phyloP scores from a whole-genome alignment of 2,329 filamentous ascomycete genomes.

The Epichloe sp. region DNA sequence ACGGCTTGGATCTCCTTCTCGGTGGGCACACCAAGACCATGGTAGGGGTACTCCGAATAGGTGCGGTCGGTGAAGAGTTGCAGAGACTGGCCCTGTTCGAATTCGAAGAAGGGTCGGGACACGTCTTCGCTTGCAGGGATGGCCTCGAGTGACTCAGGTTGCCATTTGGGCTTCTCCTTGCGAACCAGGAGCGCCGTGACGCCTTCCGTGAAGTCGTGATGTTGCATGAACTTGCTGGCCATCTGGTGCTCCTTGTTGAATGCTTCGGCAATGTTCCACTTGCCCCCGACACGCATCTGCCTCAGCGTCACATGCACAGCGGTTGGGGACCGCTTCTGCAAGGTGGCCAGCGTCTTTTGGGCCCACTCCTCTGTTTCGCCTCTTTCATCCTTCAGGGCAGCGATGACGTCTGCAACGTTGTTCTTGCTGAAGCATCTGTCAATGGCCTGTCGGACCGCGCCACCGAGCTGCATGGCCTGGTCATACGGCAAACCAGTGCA shows the following conservation, averaged over 20 bases:
- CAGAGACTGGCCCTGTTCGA: slow-evolving; percentile 34
- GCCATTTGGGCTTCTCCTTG: slow-evolving; percentile 61
- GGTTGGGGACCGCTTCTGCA: slow-evolving; percentile 71
- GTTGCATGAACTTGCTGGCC: slow-evolving; percentile 75
- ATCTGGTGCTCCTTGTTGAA: slow-evolving; percentile 81
- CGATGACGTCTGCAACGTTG: slow-evolving; percentile 56
- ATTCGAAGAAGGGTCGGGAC: slow-evolving; percentile 54
- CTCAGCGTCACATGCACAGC: slow-evolving; percentile 71
- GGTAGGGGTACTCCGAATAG: slow-evolving; percentile 63
- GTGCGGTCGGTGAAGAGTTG: slow-evolving; percentile 47
- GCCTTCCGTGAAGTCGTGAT: slow-evolving; percentile 83
- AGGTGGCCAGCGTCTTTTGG: slow-evolving; percentile 54
- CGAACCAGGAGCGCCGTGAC: slow-evolving; percentile 70
- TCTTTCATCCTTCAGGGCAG: slow-evolving; percentile 44
- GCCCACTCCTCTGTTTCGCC: slow-evolving; percentile 60
- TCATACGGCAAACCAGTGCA: slow-evolving; percentile 70
- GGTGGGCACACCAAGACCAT: slow-evolving; percentile 55
- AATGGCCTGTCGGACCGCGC: slow-evolving; percentile 63
- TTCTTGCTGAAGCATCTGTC: slow-evolving; percentile 67
- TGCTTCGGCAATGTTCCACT: slow-evolving; percentile 72
- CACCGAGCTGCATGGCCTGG: slow-evolving; percentile 53
- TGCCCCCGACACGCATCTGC: slow-evolving; percentile 63
- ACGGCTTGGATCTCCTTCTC: slow-evolving; percentile 46
- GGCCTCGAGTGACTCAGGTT: slow-evolving; percentile 58
- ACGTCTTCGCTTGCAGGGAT: slow-evolving; percentile 43